Evolutionary conservation across 495 filamentous ascomycete genomes (phyloP), one percentile per base, ranked within the genome.

Genomic region (Podospora anserina): DNA sequence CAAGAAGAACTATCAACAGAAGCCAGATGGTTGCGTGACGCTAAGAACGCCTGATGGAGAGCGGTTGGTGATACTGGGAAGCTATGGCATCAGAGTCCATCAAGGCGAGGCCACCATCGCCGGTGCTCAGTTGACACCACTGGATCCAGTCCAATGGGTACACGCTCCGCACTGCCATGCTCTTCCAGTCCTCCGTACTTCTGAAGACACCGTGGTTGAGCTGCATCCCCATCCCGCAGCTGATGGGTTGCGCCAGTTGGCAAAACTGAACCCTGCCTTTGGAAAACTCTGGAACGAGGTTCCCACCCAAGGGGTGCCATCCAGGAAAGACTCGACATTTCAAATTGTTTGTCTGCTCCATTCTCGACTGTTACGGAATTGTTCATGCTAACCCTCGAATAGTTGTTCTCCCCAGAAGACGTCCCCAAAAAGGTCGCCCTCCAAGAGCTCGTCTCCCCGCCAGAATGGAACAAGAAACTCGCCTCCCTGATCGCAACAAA

Each of bases 101-200:
- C 71, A 76, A 30, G 82, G 82, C 57, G 83, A 87, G 64, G 88
- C 89, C 28, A 85, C 88, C 54, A 79, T 93, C 27, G 86, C 86
- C 71, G 92, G 92, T 4, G 88, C 91, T 0, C 87, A 84, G 20
- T 68, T 96, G 7, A 81, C 81, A 44, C 75, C 85, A 9, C 85
- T 85, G 0, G 79, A 85, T 18, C 72, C 74, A 2, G 63, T 83
- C 0, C 84, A 89, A 68, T 82, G 88, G 76, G 84, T 94, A 9
- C 90, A 89, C 80, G 89, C 90, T 34, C 89, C 91, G 13, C 87
- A 85, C 53, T 93, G 90, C 9, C 92, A 95, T 76, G 88, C 92
- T 5, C 79, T 95, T 18, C 92, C 92, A 1, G 83, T 90, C 11
- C 86, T 96, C 61, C 83, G 87, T 64, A 88, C 85, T 19, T 76